A percentile compares a stretch with the other conserved stretches of the same genome.
Conservation (phyloP, 495 filamentous ascomycete species). For the Tuber melanosporum region DNA sequence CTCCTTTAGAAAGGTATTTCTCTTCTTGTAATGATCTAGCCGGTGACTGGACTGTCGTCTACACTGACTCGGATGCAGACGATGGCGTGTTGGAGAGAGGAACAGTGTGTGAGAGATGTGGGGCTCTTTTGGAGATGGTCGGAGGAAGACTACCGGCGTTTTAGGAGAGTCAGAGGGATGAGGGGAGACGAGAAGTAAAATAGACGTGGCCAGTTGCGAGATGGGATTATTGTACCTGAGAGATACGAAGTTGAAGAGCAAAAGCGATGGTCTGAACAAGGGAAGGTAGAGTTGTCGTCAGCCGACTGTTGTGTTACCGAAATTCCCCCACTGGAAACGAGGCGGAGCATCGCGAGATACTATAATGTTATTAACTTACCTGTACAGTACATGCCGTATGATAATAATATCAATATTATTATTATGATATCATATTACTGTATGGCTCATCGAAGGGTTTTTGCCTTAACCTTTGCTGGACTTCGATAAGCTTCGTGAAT, state of each 20-base stretch:
- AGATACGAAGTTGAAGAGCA: background rate
- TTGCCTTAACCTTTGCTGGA: background rate
- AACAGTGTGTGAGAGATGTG: conserved; percentile 5
- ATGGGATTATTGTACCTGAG: background rate
- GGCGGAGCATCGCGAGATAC: background rate
- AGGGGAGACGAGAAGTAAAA: background rate
- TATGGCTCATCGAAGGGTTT: background rate
- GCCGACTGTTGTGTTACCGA: background rate
- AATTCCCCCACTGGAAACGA: background rate
- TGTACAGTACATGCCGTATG: no score
- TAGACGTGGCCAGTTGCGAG: background rate
- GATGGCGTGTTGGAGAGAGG: background rate
- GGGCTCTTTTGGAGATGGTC: background rate
- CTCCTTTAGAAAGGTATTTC: background rate
- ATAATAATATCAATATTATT: no score
- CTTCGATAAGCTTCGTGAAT: background rate
- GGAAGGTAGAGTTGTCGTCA: background rate
- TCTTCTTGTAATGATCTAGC: conserved; percentile 4
- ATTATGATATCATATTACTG: background rate
- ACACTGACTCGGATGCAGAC: background rate
- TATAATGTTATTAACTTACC: background rate
- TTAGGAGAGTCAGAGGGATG: background rate
- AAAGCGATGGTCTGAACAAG: background rate
- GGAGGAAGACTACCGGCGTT: background rate
- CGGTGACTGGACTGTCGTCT: background rate